Evolutionary conservation across 2,329 filamentous ascomycete genomes (phyloP).

Genomic region (Monilinia aucupariae): DNA sequence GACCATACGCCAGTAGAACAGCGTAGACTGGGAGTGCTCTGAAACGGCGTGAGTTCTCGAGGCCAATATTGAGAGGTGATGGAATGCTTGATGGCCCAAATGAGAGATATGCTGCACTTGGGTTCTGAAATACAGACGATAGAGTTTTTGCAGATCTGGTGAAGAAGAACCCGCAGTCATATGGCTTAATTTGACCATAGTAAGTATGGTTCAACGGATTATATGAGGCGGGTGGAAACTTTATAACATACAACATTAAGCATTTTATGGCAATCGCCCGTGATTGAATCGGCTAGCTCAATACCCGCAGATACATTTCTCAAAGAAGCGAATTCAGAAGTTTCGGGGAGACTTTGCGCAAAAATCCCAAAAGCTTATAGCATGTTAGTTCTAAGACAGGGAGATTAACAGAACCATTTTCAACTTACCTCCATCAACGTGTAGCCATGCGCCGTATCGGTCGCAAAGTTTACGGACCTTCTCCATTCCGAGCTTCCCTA

Average conservation of each 20-base stretch:
- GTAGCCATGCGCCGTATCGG: constrained; percentile 73
- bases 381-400: not conserved
- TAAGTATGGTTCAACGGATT: constrained; percentile 5
- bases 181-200: constrained; percentile 47
- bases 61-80: constrained; percentile 79
- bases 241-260: constrained; percentile 66
- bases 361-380: constrained; percentile 74
- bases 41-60: constrained; percentile 90
- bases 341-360: constrained; percentile 57
- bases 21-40: constrained; percentile 86
- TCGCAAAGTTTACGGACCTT: constrained; percentile 66
- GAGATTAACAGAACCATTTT: no score
- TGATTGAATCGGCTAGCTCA: constrained; percentile 80
- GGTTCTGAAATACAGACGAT: constrained; percentile 68
- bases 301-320: constrained; percentile 55
- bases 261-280: constrained; percentile 84
- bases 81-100: constrained; percentile 48
- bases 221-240: not conserved
- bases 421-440: constrained; percentile 68
- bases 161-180: constrained; percentile 88
- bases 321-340: constrained; percentile 50
- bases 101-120: constrained; percentile 76
- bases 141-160: constrained; percentile 57
- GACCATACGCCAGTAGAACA: constrained; percentile 69
- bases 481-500: constrained; percentile 41